Evolutionary conservation across 2,329 filamentous ascomycete species (phyloP).

Genomic region (Penicillium sp.): DNA sequence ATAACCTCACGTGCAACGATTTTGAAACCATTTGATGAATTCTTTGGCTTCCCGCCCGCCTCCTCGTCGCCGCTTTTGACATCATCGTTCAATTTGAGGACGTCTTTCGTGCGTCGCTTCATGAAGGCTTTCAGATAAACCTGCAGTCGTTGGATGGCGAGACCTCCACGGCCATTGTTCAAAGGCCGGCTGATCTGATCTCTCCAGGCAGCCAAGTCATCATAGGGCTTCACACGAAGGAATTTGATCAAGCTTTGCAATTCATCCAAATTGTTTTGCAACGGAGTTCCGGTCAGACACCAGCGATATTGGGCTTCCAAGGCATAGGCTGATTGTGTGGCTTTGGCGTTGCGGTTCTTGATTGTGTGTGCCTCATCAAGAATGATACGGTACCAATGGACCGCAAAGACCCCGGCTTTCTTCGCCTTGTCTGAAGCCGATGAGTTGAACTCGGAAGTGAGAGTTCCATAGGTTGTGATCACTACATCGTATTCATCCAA

Average conservation of each 20-base stretch:
- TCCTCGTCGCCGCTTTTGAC: constrained; percentile 67
- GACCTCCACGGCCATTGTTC: constrained; percentile 82
- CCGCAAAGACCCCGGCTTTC: constrained; percentile 80
- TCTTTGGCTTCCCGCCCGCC: constrained; percentile 51
- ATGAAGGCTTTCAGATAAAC: constrained; percentile 88
- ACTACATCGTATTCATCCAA: constrained; percentile 88
- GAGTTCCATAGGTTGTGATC: constrained; percentile 93
- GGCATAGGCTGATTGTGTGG: constrained; percentile 86
- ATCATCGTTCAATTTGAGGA: constrained; percentile 84
- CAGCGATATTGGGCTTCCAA: constrained; percentile 84
- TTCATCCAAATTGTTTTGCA: constrained; percentile 98
- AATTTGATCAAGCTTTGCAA: constrained; percentile 92
- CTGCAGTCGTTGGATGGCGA: constrained; percentile 84
- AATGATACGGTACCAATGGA: constrained; percentile 94
- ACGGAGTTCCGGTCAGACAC: constrained; percentile 93
- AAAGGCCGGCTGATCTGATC: constrained; percentile 86
- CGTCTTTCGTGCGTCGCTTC: constrained; percentile 97
- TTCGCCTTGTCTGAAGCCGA: constrained; percentile 60
- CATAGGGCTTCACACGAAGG: constrained; percentile 85
- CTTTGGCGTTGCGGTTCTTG: constrained; percentile 96
- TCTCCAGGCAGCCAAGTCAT: constrained; percentile 83
- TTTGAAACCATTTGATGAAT: constrained; percentile 69
- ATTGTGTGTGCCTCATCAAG: constrained; percentile 97
- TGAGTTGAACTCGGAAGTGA: constrained; percentile 79
- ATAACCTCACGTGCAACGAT: constrained; percentile 90